A percentile compares a stretch with the other conserved stretches of the same genome.
These are phyloP conservation scores for Hericium coralloides DNA, from an alignment of 768 basidiomycete genomes.

Conservation along the genomic window DNA sequence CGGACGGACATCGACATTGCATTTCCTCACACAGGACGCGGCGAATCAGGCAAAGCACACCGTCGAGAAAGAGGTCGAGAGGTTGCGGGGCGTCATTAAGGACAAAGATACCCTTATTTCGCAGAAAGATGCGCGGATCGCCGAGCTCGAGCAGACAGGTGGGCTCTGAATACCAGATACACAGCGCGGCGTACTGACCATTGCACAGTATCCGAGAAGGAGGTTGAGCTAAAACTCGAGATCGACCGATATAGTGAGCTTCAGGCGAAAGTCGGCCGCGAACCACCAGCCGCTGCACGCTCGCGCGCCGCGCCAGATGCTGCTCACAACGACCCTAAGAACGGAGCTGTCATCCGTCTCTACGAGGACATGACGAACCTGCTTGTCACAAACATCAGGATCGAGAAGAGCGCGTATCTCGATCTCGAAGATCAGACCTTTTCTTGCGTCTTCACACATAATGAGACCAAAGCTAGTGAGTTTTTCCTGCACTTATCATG, in stretches of 20 bases:
- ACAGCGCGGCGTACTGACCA: constrained; percentile 2
- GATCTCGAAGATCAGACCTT: constrained; percentile 52
- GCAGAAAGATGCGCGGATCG: constrained; percentile 38
- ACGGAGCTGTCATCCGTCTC: constrained; percentile 52
- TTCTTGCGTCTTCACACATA: constrained; percentile 56
- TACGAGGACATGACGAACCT: constrained; percentile 87
- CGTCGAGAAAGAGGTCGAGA: constrained; percentile 38
- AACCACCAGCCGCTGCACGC: constrained; percentile 29
- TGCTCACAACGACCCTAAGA: constrained; percentile 45
- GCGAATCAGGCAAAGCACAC: constrained; percentile 59
- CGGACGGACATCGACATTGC: constrained; percentile 42
- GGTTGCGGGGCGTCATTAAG: constrained; percentile 34
- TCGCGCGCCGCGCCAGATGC: constrained; percentile 24
- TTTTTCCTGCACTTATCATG: not conserved
- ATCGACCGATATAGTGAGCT: constrained; percentile 44
- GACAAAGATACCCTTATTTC: constrained; percentile 33
- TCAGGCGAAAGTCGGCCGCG: constrained; percentile 28
- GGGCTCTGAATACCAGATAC: constrained; percentile 12
- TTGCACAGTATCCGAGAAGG: constrained; percentile 39
- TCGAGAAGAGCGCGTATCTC: constrained; percentile 28
- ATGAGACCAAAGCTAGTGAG: constrained; percentile 12
- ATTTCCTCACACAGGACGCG: constrained; percentile 65
- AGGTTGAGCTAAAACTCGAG: constrained; percentile 52
- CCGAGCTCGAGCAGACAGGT: constrained; percentile 42
- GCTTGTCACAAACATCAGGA: constrained; percentile 55